A percentile compares a stretch with the other conserved stretches of the same genome.
Evolutionary conservation across 345 rosid species (phyloP).

Genomic region (Eucalyptus sideroxylon): DNA sequence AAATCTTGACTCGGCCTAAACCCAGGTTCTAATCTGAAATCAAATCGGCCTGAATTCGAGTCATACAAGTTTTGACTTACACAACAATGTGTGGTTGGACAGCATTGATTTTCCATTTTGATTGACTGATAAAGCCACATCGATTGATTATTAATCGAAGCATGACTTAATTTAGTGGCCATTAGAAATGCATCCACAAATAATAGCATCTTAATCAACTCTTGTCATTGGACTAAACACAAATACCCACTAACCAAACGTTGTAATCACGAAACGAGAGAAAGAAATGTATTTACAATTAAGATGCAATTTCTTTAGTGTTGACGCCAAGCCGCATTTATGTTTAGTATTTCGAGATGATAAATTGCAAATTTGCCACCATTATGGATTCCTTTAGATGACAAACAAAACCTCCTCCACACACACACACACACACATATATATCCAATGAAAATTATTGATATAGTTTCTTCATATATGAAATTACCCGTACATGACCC

Average conservation of each 20-base stretch:
- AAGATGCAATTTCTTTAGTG: neutral
- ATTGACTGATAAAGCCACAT: neutral
- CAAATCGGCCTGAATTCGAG: neutral
- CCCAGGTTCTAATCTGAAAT: neutral
- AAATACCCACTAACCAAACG: neutral
- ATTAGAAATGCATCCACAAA: neutral
- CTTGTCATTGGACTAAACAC: neutral
- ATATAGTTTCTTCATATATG: neutral
- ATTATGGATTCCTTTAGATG: neutral
- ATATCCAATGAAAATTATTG: neutral
- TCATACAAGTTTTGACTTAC: neutral
- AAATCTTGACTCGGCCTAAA: neutral
- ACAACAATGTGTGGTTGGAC: neutral
- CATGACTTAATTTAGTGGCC: neutral
- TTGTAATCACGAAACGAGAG: neutral
- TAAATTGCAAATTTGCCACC: neutral
- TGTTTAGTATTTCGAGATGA: neutral
- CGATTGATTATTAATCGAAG: neutral
- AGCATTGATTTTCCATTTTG: neutral
- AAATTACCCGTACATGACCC: neutral
- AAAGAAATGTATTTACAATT: neutral
- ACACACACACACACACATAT: too few relatives aligned
- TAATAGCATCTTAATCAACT: neutral
- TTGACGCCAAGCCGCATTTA: accelerated
- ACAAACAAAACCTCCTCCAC: neutral